Percentiles rank a stretch among this genome's conserved stretches.
These are phyloP conservation scores for Cadophora sp. DNA, from an alignment of 2,329 filamentous ascomycete species.

Conservation along the genomic window DNA sequence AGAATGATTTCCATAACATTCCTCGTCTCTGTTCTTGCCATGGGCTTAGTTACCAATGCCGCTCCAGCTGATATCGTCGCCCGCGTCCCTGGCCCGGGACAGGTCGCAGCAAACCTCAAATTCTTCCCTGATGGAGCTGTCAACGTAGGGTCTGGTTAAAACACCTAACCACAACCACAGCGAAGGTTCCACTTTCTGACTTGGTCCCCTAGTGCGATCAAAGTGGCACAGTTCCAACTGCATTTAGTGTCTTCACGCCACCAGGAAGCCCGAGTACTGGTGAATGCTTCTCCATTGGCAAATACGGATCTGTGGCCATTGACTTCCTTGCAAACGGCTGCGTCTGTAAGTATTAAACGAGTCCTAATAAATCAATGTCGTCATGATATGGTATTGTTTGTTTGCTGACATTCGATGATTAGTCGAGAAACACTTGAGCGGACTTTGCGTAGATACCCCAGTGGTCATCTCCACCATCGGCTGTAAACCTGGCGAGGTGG, in stretches of 20 bases:
- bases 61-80: not conserved
- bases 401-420: not conserved
- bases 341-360: not conserved
- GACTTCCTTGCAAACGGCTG: not conserved
- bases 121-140: not conserved
- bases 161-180: no score
- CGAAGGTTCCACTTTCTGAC: not conserved
- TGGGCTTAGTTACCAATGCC: not conserved
- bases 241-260: not conserved
- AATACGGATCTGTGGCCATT: not conserved
- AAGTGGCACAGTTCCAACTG: not conserved
- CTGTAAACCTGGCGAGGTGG: not conserved
- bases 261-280: slow-evolving; percentile 1
- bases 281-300: not conserved
- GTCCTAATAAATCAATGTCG: no score
- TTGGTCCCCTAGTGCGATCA: not conserved
- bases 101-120: not conserved
- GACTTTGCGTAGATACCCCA: not conserved
- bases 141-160: not conserved
- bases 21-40: not conserved
- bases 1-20: not conserved
- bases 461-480: not conserved
- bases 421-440: slow-evolving; percentile 3
- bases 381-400: not conserved
- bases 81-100: not conserved